Evolutionary conservation across 1,139 yeast species (phyloP), one percentile per base, ranked within the genome.

Genomic region (Saccharomycopsis hybrid): DNA sequence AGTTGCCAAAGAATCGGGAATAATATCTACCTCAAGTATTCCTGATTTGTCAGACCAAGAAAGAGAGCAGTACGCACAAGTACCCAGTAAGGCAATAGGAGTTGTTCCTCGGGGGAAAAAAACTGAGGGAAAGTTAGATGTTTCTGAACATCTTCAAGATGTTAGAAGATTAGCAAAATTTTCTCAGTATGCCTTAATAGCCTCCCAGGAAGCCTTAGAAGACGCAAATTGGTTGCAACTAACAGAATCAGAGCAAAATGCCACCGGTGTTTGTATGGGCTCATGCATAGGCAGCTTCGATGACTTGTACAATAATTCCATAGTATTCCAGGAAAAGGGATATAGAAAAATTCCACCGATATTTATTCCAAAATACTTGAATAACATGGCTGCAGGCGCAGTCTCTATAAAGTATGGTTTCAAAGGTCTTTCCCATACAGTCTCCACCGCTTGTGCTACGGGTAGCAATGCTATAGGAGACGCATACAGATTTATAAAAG

Each of bases 301-400:
- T 31, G 97, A 90, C 56, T 67, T 80, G 0, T 83, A 78, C 60
- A 79, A 77, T 43, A 81, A 82, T 62, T 65, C 85, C 13, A 69
- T 76, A 7, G 71, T 67, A 3, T 82, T 78, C 56, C 60, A 66
- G 28, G 57, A 59, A 3, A 62, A 68, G 3, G 95, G 95, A 0
- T 85, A 83, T 61, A 76, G 82, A 51, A 81, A 79, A 58, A 81
- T 89, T 1, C 85, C 87, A 48, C 98, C 98, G 1, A 65, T 89
- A 51, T 85, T 90, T 63, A 80, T 94, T 9, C 97, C 98, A 0
- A 81, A 78, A 57, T 68, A 90, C 44, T 71, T 94, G 48, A 78
- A 86, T 47, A 94, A 92, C 65, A 94, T 94, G 97, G 96, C 96
- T 0, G 89, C 92, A 0, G 97, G 98, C 2, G 84, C 89, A 57